A percentile compares a stretch with the other conserved stretches of the same genome.
Evolutionary conservation across 1,284 basidiomycete genomes (phyloP).

Genomic region (Ustilago xerochloae): DNA sequence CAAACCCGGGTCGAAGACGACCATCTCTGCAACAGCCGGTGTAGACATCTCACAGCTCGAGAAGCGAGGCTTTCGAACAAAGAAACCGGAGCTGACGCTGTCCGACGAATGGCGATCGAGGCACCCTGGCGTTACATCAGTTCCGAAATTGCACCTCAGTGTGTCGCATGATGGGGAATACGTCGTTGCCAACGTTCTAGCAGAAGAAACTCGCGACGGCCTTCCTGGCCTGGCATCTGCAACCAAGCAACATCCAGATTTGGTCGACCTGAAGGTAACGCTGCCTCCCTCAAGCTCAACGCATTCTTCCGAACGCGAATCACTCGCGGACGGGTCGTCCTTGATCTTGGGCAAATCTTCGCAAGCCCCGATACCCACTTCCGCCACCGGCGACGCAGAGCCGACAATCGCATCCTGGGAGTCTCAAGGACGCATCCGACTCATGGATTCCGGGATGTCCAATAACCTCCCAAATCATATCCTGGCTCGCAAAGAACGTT

Average conservation of each 20-base stretch:
- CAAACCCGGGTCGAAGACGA: conserved; percentile 12
- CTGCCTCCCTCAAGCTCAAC: background rate
- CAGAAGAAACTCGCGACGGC: conserved; percentile 48
- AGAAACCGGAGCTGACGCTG: conserved; percentile 35
- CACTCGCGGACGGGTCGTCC: conserved; percentile 3
- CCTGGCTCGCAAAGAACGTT: conserved; percentile 46
- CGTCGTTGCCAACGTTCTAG: conserved; percentile 79
- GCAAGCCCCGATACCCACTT: background rate
- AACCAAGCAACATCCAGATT: background rate
- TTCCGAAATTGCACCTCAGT: conserved; percentile 73
- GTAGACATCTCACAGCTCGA: conserved; percentile 19
- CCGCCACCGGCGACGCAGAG: background rate
- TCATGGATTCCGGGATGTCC: conserved; percentile 64
- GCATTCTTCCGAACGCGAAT: background rate
- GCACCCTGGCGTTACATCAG: conserved; percentile 32
- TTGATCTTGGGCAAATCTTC: background rate
- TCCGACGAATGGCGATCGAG: conserved; percentile 47
- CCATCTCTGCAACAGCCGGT: background rate
- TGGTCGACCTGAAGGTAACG: conserved; percentile 9
- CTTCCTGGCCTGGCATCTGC: background rate
- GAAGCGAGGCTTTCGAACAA: conserved; percentile 17
- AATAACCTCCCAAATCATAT: conserved; percentile 67
- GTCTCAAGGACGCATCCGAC: conserved; percentile 48
- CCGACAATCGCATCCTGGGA: conserved; percentile 35
- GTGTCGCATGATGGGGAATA: conserved; percentile 88